Base-by-base conservation (phyloP, 176 grass and related monocot genomes). In the Elaeis guineensis region DNA sequence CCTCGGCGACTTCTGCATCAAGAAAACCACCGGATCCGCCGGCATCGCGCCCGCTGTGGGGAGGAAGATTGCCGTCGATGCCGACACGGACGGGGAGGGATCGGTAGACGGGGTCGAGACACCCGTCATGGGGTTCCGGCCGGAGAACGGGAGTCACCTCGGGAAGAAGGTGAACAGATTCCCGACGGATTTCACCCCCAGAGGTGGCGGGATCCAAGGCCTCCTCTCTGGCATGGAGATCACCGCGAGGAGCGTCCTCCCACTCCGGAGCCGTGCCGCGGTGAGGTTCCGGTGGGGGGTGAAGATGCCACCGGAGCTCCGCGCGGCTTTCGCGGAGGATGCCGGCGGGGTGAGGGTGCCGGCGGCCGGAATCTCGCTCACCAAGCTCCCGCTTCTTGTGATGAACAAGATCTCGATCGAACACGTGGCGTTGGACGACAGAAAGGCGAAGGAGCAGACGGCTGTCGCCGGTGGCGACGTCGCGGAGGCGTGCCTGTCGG, bases 351-450 rank as follows among this genome's bases (percentile, higher is more conserved):
- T 64, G 49, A 70, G 23, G 48, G 20, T 16, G 51, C 49, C 68
- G 1, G 79, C 69, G 66, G 48, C 51, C 0, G 70, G 61, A 54
- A 54, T 74, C 9, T 72, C 83, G 17, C 30, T 85, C 52, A 63
- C 35, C 62, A 87, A 85, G 78, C 69, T 96, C 70, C 91, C 91
- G 14, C 82, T 90, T 51, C 84, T 90, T 8, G 83, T 85, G 25
- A 75, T 97, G 81, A 88, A 63, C 75, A 97, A 91, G 87, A 64
- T 97, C 67, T 85, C 66, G 49, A 88, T 97, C 51, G 78, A 91
- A 66, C 83, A 87, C 28, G 62, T 77, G 11, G 55, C 61, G 35
- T 2, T 14, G 6, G 55, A 56, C 24, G 53, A 32, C 16, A 61
- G 32, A 16, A 76, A 74, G 56, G 63, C 11, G 35, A 44, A 78